Evolutionary conservation across 208 protist species (phyloP).

Genomic region (Entamoeba dispar): DNA sequence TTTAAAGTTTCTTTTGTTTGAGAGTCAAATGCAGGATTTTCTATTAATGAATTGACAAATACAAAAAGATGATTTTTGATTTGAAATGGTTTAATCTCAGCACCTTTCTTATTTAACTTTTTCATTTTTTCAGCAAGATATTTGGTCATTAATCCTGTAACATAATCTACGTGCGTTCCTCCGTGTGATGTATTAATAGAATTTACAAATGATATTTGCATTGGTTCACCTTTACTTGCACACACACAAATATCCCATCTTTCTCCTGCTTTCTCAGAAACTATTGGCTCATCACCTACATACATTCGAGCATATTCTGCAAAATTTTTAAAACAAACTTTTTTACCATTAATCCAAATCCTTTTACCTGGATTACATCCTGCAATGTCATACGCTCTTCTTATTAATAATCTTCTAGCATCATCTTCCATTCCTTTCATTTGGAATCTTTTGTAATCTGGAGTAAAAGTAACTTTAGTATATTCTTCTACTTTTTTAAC

Average conservation of each 20-base stretch:
- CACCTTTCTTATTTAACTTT: conserved; percentile 38
- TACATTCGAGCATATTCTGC: conserved; percentile 85
- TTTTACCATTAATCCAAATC: conserved; percentile 71
- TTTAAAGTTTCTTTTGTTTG: conserved; percentile 98
- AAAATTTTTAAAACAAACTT: conserved; percentile 69
- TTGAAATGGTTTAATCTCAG: conserved; percentile 70
- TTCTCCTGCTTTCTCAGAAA: conserved; percentile 28
- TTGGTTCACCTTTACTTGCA: conserved; percentile 55
- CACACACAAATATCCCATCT: conserved; percentile 85
- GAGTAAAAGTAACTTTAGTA: conserved; percentile 89
- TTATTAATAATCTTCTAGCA: conserved; percentile 73
- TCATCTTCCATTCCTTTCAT: conserved; percentile 78
- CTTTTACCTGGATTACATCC: conserved; percentile 34
- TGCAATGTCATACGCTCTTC: conserved; percentile 93
- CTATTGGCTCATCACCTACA: background rate
- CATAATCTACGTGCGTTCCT: conserved; percentile 91
- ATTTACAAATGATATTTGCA: conserved; percentile 98
- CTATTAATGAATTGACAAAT: conserved; percentile 94
- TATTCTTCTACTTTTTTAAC: conserved; percentile 53
- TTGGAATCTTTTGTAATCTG: conserved; percentile 81
- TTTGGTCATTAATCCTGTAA: conserved; percentile 69
- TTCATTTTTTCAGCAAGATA: conserved; percentile 61
- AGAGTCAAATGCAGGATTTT: conserved; percentile 96
- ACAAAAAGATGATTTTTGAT: conserved; percentile 89
- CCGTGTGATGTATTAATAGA: conserved; percentile 88